phyloP scores from a whole-genome alignment of 768 basidiomycete genomes.

The Scleroderma bovista region DNA sequence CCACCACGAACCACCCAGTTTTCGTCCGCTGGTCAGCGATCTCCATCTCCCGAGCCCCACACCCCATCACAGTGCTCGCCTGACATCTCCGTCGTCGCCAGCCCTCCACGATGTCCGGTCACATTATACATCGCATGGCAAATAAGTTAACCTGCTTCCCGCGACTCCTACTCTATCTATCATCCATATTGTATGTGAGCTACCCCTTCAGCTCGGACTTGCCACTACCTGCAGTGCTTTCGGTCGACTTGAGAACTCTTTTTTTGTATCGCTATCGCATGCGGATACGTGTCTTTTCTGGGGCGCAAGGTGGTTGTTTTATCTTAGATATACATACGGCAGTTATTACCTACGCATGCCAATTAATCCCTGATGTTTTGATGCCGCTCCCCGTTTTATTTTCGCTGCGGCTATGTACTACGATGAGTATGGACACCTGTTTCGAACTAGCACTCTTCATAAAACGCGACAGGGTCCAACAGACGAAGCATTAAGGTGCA shows the following conservation, averaged over 20 bases:
- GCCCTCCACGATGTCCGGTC: slow-evolving; percentile 32
- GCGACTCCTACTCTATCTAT: slow-evolving; percentile 12
- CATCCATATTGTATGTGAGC: slow-evolving; percentile 14
- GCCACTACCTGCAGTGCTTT: slow-evolving; percentile 25
- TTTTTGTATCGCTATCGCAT: slow-evolving; percentile 30
- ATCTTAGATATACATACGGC: slow-evolving; percentile 29
- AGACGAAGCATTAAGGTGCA: slow-evolving; percentile 27
- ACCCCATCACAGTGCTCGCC: slow-evolving; percentile 36
- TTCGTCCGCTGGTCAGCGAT: slow-evolving; percentile 41
- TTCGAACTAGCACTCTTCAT: slow-evolving; percentile 14
- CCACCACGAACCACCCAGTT: slow-evolving; percentile 52
- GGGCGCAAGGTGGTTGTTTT: slow-evolving; percentile 22
- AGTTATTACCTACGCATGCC: slow-evolving; percentile 27
- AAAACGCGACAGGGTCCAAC: background rate
- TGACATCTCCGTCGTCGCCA: slow-evolving; percentile 39
- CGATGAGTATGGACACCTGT: no score
- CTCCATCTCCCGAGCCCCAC: slow-evolving; percentile 45
- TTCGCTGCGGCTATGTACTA: background rate
- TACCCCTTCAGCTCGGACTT: slow-evolving; percentile 20
- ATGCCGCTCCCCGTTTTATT: background rate
- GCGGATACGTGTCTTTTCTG: slow-evolving; percentile 10
- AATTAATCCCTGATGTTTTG: background rate
- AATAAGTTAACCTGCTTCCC: slow-evolving; percentile 38
- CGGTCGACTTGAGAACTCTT: slow-evolving; percentile 15
- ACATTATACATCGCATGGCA: slow-evolving; percentile 39